Base-by-base conservation (phyloP, 805 yeast genomes). In the Alloascoidea hylecoeti region DNA sequence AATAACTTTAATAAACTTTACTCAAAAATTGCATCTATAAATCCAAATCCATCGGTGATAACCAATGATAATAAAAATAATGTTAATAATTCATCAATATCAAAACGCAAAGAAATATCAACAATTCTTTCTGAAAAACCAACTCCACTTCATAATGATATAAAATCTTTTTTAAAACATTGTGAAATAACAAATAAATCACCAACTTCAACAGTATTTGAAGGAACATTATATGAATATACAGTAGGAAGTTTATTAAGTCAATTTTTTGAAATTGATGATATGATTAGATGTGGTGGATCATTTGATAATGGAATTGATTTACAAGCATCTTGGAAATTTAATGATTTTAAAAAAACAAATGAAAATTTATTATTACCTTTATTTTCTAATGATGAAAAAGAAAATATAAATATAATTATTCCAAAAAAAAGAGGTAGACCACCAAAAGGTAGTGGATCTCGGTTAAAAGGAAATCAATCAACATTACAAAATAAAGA, bases 251-350 rank as follows among this genome's bases (percentile, higher is more conserved):
- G 56, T 3, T 55, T 61, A 27, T 51, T 75, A 3, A 56, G 59
- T 40, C 36, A 52, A 1, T 45, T 51, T n/a, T 56, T 72, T 17
- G 50, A 59, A 15, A 57, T 70, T 34, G 45, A 48, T 13, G 49
- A 58, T 23, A 40, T 72, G 35, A 42, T 57, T 1, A 64, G 70
- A 33, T 63, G 60, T 32, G 81, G 81, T 1, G 77, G 79, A 1
- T 58, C 72, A 1, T 63, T 64, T 37, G 81, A 75, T 45, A 60
- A 66, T 38, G 81, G 81, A 0, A 56, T 74, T 3, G 81, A 75
- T 47, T 49, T 75, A 3, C 48, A 67, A 15, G 78, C 78, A 0
- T 56, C 56, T 33, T 72, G 79, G 78, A 53, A 67, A 39, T 50
- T 65, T 23, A n/a, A 23, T 9, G n/a, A 9, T 23, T 23, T 23